A percentile compares a stretch with the other conserved stretches of the same genome.
Evolutionary conservation across 2,329 filamentous ascomycete genomes (phyloP).

Genomic region (Anthostomella pinea): DNA sequence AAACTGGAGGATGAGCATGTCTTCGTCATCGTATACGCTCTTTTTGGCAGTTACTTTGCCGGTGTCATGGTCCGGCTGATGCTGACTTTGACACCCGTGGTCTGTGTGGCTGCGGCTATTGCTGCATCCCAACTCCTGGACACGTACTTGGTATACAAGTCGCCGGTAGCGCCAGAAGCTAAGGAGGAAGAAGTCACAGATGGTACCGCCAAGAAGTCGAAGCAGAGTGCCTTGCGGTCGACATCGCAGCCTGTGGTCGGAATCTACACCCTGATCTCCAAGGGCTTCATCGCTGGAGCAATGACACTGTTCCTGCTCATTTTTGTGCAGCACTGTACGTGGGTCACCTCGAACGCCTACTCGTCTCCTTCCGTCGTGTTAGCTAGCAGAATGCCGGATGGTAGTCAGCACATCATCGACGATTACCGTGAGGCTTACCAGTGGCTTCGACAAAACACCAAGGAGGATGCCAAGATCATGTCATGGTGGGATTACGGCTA

Average conservation of each 20-base stretch:
- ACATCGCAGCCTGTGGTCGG: slow-evolving; percentile 73
- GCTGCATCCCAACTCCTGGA: slow-evolving; percentile 86
- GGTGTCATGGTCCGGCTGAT: slow-evolving; percentile 99
- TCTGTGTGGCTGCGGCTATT: slow-evolving; percentile 90
- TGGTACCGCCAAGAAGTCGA: slow-evolving; percentile 56
- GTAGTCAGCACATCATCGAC: slow-evolving; percentile 97
- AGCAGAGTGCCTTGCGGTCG: slow-evolving; percentile 62
- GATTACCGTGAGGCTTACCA: slow-evolving; percentile 99
- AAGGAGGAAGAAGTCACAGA: slow-evolving; percentile 45
- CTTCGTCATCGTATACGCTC: slow-evolving; percentile 95
- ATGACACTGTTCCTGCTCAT: slow-evolving; percentile 80
- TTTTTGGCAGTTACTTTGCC: slow-evolving; percentile 95
- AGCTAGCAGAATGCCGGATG: slow-evolving; percentile 87
- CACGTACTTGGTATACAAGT: slow-evolving; percentile 69
- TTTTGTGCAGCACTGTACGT: slow-evolving; percentile 97
- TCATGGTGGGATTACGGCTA: slow-evolving; percentile 99
- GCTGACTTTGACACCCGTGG: slow-evolving; percentile 93
- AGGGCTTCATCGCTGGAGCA: slow-evolving; percentile 69
- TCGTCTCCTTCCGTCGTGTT: slow-evolving; percentile 96
- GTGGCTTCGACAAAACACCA: slow-evolving; percentile 97
- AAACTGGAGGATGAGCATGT: slow-evolving; percentile 93
- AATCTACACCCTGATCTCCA: slow-evolving; percentile 78
- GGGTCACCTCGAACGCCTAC: slow-evolving; percentile 99
- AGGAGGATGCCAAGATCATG: slow-evolving; percentile 96
- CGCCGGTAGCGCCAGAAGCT: slow-evolving; percentile 53